Evolutionary conservation across 805 yeast species (phyloP), one percentile per base, ranked within the genome.

Genomic region (Lachancea mirantina): DNA sequence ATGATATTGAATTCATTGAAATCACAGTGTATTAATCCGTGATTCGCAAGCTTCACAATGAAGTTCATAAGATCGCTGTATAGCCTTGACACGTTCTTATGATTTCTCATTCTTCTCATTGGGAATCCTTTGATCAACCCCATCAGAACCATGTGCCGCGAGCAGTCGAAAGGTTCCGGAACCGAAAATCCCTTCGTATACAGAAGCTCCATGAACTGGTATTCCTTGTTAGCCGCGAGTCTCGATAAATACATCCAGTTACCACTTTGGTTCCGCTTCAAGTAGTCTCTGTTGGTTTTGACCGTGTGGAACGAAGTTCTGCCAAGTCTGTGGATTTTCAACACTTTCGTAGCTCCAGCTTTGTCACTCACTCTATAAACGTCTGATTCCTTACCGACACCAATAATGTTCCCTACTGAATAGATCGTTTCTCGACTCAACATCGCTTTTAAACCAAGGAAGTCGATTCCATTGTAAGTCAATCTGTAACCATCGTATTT

Each of bases 371-470:
- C 88, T 8, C 88, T 71, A 57, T 81, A 85, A 49, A 92, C 88
- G 62, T 92, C 98, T 3, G 96, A 87, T 59, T 92, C 98, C 54
- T 92, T 92, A 49, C 98, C 98, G 32, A 92, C 95, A 39, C 97
- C 98, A 46, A 89, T 87, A 7, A 81, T 83, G 28, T 78, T 69
- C 11, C 95, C 96, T 10, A 89, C 72, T 2, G 89, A 79, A 48
- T 78, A 78, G 7, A 92, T 53, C 0, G 84, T 69, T 25, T 78
- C 75, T 45, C 85, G 68, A 49, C 78, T 81, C 42, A 82, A 65
- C 76, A 92, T 74, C 6, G 94, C 71, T 57, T 80, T 85, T 43
- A 92, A 67, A 0, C 97, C 97, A 43, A 92, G 67, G 54, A 84
- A 92, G 59, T 92, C 99, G 58, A 78, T 84, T 3, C 99, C 99